phyloP scores from a whole-genome alignment of 192 early-diverging fungal genomes.

The Coemansia pectinata region DNA sequence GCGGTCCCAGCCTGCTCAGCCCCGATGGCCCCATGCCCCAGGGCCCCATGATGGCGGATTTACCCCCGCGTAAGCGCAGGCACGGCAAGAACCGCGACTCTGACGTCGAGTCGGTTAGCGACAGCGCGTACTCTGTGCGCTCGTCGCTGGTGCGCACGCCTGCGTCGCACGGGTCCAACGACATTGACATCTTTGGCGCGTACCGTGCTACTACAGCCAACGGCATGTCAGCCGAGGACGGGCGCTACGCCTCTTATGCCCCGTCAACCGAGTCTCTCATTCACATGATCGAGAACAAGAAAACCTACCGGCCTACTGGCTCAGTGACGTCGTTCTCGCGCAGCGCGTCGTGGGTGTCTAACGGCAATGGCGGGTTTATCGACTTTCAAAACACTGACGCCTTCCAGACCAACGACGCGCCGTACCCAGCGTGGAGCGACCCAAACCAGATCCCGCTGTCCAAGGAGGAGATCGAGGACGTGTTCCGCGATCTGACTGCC shows the following conservation, averaged over 20 bases:
- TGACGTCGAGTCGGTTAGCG: constrained; percentile 57
- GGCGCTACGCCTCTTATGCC: constrained; percentile 68
- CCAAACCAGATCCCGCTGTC: constrained; percentile 66
- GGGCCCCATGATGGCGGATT: constrained; percentile 50
- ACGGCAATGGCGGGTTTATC: constrained; percentile 52
- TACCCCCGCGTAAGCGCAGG: constrained; percentile 53
- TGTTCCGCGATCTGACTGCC: constrained; percentile 63
- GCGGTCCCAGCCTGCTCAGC: constrained; percentile 47
- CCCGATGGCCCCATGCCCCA: constrained; percentile 54
- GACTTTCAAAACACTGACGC: constrained; percentile 58
- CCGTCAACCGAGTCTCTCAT: constrained; percentile 70
- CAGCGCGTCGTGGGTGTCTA: constrained; percentile 60
- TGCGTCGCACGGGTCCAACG: constrained; percentile 51
- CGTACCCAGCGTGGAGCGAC: constrained; percentile 61
- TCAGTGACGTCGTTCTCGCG: constrained; percentile 61
- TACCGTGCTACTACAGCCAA: constrained; percentile 42
- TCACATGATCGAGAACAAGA: constrained; percentile 67
- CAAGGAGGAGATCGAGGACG: constrained; percentile 67
- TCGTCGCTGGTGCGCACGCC: constrained; percentile 62
- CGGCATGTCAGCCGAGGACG: constrained; percentile 56
- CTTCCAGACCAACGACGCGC: constrained; percentile 49
- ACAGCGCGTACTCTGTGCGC: constrained; percentile 57
- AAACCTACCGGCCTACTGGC: constrained; percentile 57
- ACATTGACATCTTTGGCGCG: constrained; percentile 58
- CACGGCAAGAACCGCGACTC: constrained; percentile 52